A percentile compares a stretch with the other conserved stretches of the same genome.
Conservation (phyloP, 805 yeast genomes). For the Zygotorulaspora chibaensis region DNA sequence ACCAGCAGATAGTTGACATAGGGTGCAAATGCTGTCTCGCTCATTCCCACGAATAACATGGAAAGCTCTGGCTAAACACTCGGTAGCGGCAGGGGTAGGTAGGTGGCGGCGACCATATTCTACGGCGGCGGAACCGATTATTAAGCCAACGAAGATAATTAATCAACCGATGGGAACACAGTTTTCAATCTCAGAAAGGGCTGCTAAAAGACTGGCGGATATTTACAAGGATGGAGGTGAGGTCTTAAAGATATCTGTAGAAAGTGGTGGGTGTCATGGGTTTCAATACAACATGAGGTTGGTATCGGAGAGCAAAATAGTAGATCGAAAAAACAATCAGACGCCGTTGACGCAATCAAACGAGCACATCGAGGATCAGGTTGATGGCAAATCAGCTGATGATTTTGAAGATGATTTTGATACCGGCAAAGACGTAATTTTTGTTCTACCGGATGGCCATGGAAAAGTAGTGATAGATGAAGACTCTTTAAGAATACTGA, state of each 20-base stretch:
- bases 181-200: conserved; percentile 28
- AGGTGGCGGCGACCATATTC: not conserved
- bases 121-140: conserved; percentile 8
- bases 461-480: conserved; percentile 78
- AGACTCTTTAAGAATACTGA: conserved; percentile 69
- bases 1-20: too few species aligned
- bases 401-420: conserved; percentile 33
- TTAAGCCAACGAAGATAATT: conserved; percentile 23
- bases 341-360: not conserved
- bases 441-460: conserved; percentile 44
- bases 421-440: conserved; percentile 22
- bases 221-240: conserved; percentile 27
- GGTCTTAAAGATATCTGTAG: conserved; percentile 72
- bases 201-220: conserved; percentile 25
- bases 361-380: not conserved
- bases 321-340: conserved; percentile 24
- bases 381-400: conserved; percentile 12
- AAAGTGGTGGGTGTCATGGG: conserved; percentile 98
- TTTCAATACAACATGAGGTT: conserved; percentile 81
- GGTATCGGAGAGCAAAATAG: conserved; percentile 39
- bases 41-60: too few species aligned
- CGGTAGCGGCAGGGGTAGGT: not conserved
- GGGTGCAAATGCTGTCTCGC: too few species aligned
- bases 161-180: conserved; percentile 20
- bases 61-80: too few species aligned